Percentiles rank a stretch among this genome's conserved stretches.
Evolutionary conservation across 352 stramenopile species (phyloP).

Genomic region (Globisporangium orthogonon): DNA sequence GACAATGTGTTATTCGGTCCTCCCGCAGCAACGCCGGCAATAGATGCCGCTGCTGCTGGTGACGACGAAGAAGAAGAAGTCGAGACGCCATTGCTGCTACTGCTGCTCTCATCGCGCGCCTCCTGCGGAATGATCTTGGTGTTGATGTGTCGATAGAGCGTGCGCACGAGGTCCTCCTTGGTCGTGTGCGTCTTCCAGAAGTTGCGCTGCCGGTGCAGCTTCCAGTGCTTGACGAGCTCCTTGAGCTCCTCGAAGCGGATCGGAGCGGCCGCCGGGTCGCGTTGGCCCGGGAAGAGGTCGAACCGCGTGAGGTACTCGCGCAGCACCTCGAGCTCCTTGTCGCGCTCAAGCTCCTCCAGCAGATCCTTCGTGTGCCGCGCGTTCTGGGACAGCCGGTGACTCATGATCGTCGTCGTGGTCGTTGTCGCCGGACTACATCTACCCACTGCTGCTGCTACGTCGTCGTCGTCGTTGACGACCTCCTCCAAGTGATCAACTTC

Average conservation of each 20-base stretch:
- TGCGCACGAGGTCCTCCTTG: conserved; percentile 85
- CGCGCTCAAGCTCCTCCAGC: conserved; percentile 78
- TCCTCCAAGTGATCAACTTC: too few species aligned
- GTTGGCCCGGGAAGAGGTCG: conserved; percentile 67
- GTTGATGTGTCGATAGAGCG: conserved; percentile 84
- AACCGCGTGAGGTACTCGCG: conserved; percentile 81
- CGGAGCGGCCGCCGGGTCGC: conserved; percentile 59
- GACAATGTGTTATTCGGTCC: conserved; percentile 4
- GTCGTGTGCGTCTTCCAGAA: conserved; percentile 89
- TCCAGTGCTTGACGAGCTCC: conserved; percentile 87
- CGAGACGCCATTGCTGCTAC: conserved; percentile 2
- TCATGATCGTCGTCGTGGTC: conserved; percentile 29
- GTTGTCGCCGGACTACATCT: too few species aligned
- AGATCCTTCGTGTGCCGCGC: conserved; percentile 74
- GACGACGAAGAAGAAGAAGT: conserved; percentile 10
- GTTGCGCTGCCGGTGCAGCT: conserved; percentile 83
- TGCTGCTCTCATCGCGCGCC: conserved; percentile 33
- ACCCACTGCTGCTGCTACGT: too few species aligned
- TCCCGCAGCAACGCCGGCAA: neutral
- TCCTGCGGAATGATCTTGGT: conserved; percentile 78
- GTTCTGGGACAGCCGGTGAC: conserved; percentile 77
- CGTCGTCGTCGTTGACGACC: neutral
- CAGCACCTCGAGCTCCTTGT: conserved; percentile 84
- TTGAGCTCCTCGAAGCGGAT: conserved; percentile 91
- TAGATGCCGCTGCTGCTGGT: neutral